A percentile compares a stretch with the other conserved stretches of the same genome.
Conservation (phyloP, 2,329 filamentous ascomycete species). For the Pestalotiopsis sp. region DNA sequence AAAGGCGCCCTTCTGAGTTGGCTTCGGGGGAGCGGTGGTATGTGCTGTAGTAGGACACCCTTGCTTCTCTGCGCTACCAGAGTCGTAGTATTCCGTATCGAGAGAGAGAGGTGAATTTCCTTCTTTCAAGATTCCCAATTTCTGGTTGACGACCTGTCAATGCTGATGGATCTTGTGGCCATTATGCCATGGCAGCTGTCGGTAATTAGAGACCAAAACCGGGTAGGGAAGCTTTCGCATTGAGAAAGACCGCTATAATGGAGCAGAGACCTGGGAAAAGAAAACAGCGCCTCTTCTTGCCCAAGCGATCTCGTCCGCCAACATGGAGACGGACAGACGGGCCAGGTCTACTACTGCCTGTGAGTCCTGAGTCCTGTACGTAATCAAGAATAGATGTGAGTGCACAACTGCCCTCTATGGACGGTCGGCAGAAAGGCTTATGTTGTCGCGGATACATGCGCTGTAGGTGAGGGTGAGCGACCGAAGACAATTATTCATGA, state of each 20-base stretch:
- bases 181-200: not conserved
- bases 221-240: not conserved
- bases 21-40: not conserved
- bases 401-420: constrained; percentile 3
- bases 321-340: not conserved
- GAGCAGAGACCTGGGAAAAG: not conserved
- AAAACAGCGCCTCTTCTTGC: not conserved
- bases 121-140: not conserved
- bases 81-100: not conserved
- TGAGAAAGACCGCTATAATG: constrained; percentile 2
- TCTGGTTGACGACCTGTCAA: constrained; percentile 1
- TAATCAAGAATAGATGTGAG: not conserved
- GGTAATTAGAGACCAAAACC: constrained; percentile 9
- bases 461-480: not conserved
- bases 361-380: not conserved
- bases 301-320: not conserved
- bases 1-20: not conserved
- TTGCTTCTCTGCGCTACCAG: not conserved
- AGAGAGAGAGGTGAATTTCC: not conserved
- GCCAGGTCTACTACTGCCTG: not conserved
- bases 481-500: not conserved
- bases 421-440: not conserved
- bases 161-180: not conserved
- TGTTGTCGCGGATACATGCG: not conserved
- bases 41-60: not conserved